Evolutionary conservation across 2,329 filamentous ascomycete species (phyloP), one percentile per base, ranked within the genome.

Genomic region (Huntiella bhutanensis): DNA sequence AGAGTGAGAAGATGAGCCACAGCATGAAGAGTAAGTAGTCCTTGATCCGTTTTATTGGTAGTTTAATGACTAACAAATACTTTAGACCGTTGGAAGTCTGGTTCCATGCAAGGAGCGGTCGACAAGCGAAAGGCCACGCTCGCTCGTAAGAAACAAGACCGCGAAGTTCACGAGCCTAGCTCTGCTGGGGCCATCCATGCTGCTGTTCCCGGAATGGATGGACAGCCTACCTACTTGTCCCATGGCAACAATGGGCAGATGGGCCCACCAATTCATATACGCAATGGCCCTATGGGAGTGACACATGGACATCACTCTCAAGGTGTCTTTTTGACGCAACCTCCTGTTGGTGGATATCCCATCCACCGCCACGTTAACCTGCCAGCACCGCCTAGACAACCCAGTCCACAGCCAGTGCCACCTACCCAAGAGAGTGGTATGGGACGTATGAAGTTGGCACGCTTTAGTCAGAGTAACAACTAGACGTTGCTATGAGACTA

Each of bases 1-100:
- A 77, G 60, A 74, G 70, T 28, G 72, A 77, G 59, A 77, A 77
- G 64, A 76, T 77, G 72, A 73, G 69, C n/a, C 67, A 66, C 13
- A 75, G 71, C 2, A 77, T 77, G 73, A 74, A 74, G 62, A 70
- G 73, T 75, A 62, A 61, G 67, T 58, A 36, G 41, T 8, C 15
- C 41, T 38, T 43, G 10, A 17, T 22, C 38, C 16, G 16, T 11
- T 17, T 6, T 3, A 34, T 17, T 32, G 4, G 6, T 19, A 33
- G 5, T 3, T 5, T 17, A 11, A 41, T 22, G 40, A 50, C 60
- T 61, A 56, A 58, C 55, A 41, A 35, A 12, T 40, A n/a, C 13
- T 36, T 8, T 52, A 73, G 71, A 68, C 51, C 70, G 73, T 49
- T 77, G 73, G 73, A 68, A 69, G 41, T 73, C 70, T 28, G 73